Conservation (phyloP, 129 eudicot genomes). For the Smallanthus sonchifolius region DNA sequence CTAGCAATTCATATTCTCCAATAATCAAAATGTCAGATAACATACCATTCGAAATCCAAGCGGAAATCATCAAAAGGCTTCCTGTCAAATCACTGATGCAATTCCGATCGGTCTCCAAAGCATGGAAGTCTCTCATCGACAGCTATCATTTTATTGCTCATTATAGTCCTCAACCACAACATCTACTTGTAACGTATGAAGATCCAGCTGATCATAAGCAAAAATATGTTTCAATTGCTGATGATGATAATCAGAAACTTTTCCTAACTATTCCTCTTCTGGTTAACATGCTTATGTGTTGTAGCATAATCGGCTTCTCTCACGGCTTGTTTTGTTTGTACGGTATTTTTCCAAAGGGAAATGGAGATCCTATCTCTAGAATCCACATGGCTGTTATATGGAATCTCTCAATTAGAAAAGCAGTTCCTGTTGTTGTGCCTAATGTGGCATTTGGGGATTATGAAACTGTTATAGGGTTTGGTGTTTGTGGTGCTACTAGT, state of each 20-base stretch:
- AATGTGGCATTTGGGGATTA: background rate
- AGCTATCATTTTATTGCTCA: background rate
- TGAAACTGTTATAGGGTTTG: background rate
- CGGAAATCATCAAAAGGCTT: background rate
- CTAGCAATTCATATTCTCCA: too few species aligned
- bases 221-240: background rate
- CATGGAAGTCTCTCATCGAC: slow-evolving; percentile 7
- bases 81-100: background rate
- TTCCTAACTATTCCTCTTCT: background rate
- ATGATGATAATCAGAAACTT: background rate
- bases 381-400: background rate
- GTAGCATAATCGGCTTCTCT: background rate
- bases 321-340: slow-evolving; percentile 8
- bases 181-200: background rate
- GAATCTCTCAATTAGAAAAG: slow-evolving; percentile 6
- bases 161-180: background rate
- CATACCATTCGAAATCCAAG: slow-evolving; percentile 1
- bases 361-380: background rate
- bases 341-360: background rate
- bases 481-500: background rate
- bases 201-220: background rate
- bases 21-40: background rate
- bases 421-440: background rate
- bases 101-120: slow-evolving; percentile 2
- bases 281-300: background rate